phyloP scores from a whole-genome alignment of 2,329 filamentous ascomycete genomes.

The Phyllosticta citriasiana region DNA sequence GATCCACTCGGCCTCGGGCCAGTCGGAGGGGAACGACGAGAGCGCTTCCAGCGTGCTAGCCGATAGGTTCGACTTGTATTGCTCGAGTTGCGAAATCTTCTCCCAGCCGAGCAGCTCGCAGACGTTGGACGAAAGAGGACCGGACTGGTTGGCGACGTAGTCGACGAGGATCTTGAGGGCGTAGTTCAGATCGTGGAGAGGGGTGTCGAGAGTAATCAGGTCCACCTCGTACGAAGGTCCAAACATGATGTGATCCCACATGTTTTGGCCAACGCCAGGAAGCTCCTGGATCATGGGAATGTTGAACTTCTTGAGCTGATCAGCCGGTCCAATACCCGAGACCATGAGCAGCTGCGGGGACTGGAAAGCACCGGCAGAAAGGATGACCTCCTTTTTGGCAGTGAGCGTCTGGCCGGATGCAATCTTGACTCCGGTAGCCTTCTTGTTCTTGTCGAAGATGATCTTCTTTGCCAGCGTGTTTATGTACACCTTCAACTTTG shows the following conservation, averaged over 20 bases:
- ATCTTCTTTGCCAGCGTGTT: slow-evolving; percentile 25
- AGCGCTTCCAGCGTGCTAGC: slow-evolving; percentile 6
- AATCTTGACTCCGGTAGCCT: slow-evolving; percentile 17
- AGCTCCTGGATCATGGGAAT: slow-evolving; percentile 16
- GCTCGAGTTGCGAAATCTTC: slow-evolving; percentile 9
- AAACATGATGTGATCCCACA: slow-evolving; percentile 22
- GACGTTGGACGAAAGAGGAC: slow-evolving; percentile 15
- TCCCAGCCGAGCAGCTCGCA: slow-evolving; percentile 14
- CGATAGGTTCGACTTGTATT: background rate
- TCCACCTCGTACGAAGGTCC: slow-evolving; percentile 16
- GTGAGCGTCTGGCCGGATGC: slow-evolving; percentile 13
- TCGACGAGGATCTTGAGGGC: slow-evolving; percentile 13
- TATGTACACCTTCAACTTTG: slow-evolving; percentile 18
- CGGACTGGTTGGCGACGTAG: slow-evolving; percentile 11
- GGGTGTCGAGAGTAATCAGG: slow-evolving; percentile 12
- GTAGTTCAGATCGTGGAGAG: slow-evolving; percentile 16
- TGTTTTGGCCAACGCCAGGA: slow-evolving; percentile 18
- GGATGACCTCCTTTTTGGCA: slow-evolving; percentile 33
- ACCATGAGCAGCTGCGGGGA: slow-evolving; percentile 31
- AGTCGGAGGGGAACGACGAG: slow-evolving; percentile 14
- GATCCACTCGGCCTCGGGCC: slow-evolving; percentile 23
- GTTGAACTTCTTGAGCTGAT: slow-evolving; percentile 15
- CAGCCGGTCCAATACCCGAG: slow-evolving; percentile 27
- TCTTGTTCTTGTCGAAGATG: slow-evolving; percentile 21
- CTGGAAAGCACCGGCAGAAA: slow-evolving; percentile 35